A percentile compares a stretch with the other conserved stretches of the same genome.
These are phyloP conservation scores for Neurospora intermedia DNA, from an alignment of 495 filamentous ascomycete genomes.

Conservation along the genomic window DNA sequence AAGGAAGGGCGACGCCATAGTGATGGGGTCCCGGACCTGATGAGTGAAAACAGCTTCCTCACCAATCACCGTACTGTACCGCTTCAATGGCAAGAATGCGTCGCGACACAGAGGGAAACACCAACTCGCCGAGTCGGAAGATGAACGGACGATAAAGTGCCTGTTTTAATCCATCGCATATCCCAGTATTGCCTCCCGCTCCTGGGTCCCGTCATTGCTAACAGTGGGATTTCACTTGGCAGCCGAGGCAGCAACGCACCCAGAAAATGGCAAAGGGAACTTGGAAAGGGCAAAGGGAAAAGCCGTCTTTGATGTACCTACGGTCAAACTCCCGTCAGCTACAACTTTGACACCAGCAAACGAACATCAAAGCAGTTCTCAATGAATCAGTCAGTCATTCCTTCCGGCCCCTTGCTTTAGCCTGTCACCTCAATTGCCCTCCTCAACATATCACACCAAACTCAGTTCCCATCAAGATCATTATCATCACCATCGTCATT, in stretches of 20 bases:
- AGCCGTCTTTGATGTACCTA: too few species aligned
- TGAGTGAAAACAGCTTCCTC: neutral
- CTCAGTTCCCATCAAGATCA: neutral
- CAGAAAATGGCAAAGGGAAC: too few species aligned
- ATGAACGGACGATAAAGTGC: neutral
- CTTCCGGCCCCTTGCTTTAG: neutral
- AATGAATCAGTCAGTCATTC: neutral
- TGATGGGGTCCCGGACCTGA: neutral
- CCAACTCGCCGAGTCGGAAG: neutral
- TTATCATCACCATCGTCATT: neutral
- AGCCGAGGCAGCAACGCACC: too few species aligned
- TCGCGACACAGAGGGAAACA: neutral
- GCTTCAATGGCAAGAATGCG: neutral
- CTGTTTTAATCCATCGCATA: too few species aligned
- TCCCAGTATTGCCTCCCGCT: too few species aligned
- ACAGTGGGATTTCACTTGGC: too few species aligned
- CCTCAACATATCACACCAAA: neutral
- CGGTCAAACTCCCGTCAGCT: too few species aligned
- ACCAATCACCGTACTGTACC: neutral
- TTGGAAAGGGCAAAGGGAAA: too few species aligned
- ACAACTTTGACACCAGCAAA: neutral
- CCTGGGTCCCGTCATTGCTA: too few species aligned
- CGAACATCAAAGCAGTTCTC: neutral
- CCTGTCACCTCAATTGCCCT: neutral
- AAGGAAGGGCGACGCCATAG: neutral